Evolutionary conservation across 2,329 filamentous ascomycete species (phyloP), one percentile per base, ranked within the genome.

Genomic region (Colletotrichum zoysiae): DNA sequence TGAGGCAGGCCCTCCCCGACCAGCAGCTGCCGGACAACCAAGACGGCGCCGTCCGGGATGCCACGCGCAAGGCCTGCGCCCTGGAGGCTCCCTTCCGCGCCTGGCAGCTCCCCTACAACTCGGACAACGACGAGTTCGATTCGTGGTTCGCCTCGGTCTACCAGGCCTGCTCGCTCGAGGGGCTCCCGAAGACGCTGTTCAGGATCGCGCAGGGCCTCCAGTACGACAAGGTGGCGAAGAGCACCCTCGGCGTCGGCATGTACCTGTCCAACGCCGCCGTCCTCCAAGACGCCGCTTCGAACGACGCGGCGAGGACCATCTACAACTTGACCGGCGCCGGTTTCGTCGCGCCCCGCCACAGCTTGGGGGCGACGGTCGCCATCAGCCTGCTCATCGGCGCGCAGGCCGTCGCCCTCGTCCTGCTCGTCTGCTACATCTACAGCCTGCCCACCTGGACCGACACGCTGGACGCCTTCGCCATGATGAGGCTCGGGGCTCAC

Each of bases 171-270:
- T 51, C 64, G n/a, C 55, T 71, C 38, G 57, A 56, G 26, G 46
- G 62, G 44, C 57, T 73, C 8, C 70, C 72, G 5, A 65, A 70
- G 26, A 63, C 65, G 40, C 23, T 72, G 0, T 72, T 72, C 65
- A 44, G 70, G 55, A 65, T 70, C 5, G 65, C 66, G 3, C 70
- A 72, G 44, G 70, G 70, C 18, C 33, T 72, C 5, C 65, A 50
- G 23, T 61, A 70, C 33, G 44, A 46, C 23, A 65, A 67, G 42
- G 70, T 72, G 26, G 69, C 65, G 4, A 65, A 68, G 12, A 72
- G 70, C 55, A 72, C 70, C 14, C 65, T 74, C 18, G 72, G 70
- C 8, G 65, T 74, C 23, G 70, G 70, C 33, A 74, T 74, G 65
- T 74, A 70, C 46, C 57, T 74, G 23, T 67, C 70, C 9, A 74